Percentiles rank a stretch among this genome's conserved stretches.
Evolutionary conservation across 1,139 yeast genomes (phyloP).

Genomic region (Pichia sp.): DNA sequence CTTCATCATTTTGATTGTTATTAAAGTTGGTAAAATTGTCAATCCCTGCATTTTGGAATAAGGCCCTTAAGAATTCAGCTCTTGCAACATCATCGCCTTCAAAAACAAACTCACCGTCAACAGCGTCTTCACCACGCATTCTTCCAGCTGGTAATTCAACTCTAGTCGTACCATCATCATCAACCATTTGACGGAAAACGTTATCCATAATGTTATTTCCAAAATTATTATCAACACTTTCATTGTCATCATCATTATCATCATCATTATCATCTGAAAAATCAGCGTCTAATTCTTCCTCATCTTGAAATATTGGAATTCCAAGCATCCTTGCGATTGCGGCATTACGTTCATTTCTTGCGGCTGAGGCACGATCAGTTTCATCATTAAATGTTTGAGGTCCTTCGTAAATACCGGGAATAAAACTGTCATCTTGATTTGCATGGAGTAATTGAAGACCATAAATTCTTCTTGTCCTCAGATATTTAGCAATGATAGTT

Average conservation of each 20-base stretch:
- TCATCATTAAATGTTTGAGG: background rate
- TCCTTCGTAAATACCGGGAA: conserved; percentile 15
- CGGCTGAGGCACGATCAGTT: too few species aligned
- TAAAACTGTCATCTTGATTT: background rate
- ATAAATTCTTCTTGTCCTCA: background rate
- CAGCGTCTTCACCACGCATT: too few species aligned
- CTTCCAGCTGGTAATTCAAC: too few species aligned
- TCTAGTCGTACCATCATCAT: too few species aligned
- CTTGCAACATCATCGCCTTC: conserved; percentile 1
- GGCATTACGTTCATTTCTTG: background rate
- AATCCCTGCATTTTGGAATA: conserved; percentile 4
- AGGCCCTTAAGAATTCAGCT: background rate
- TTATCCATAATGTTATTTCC: background rate
- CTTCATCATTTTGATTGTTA: conserved; percentile 1
- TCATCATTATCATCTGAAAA: conserved; percentile 3
- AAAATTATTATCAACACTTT: background rate
- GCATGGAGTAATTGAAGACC: too few species aligned
- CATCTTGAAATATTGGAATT: background rate
- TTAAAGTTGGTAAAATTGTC: too few species aligned
- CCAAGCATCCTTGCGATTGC: background rate
- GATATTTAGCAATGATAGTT: conserved; percentile 10
- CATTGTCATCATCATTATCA: too few species aligned
- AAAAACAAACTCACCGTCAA: background rate
- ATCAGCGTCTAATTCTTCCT: background rate
- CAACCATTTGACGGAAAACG: background rate